Evolutionary conservation across 2,329 filamentous ascomycete genomes (phyloP).

Genomic region (Cladosporium halotolerans): DNA sequence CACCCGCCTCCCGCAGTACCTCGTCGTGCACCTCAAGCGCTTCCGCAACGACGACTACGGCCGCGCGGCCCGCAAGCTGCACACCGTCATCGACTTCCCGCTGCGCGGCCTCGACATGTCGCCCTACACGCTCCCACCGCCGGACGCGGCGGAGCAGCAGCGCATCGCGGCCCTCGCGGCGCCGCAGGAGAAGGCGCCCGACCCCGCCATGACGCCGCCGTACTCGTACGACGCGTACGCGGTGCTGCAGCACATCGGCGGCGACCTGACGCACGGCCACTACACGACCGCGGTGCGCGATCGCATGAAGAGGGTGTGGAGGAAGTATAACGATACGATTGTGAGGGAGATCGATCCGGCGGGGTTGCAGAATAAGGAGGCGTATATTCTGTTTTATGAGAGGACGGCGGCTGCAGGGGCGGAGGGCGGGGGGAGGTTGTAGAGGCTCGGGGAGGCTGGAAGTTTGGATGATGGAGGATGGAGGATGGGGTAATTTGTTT

Average conservation of each 20-base stretch:
- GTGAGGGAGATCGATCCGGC: slow-evolving; percentile 53
- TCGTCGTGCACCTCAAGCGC: slow-evolving; percentile 72
- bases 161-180: slow-evolving; percentile 28
- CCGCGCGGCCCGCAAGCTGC: slow-evolving; percentile 59
- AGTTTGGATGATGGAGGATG: background rate
- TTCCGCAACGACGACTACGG: slow-evolving; percentile 52
- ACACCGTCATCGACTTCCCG: slow-evolving; percentile 68
- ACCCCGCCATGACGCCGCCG: slow-evolving; percentile 45
- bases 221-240: slow-evolving; percentile 82
- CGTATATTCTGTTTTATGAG: slow-evolving; percentile 59
- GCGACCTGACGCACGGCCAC: slow-evolving; percentile 64
- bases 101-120: slow-evolving; percentile 62
- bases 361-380: slow-evolving; percentile 54
- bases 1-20: slow-evolving; percentile 69
- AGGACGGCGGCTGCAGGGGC: slow-evolving; percentile 7
- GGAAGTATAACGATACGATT: slow-evolving; percentile 54
- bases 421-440: background rate
- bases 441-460: background rate
- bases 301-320: slow-evolving; percentile 49
- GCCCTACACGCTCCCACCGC: slow-evolving; percentile 51
- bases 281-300: slow-evolving; percentile 62
- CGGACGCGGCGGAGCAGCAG: slow-evolving; percentile 19
- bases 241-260: slow-evolving; percentile 70
- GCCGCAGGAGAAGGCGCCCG: slow-evolving; percentile 31
- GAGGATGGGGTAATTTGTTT: no score